A percentile compares a stretch with the other conserved stretches of the same genome.
Evolutionary conservation across 371 early-diverging fungal species (phyloP).

Genomic region (Umbelopsis sp.): DNA sequence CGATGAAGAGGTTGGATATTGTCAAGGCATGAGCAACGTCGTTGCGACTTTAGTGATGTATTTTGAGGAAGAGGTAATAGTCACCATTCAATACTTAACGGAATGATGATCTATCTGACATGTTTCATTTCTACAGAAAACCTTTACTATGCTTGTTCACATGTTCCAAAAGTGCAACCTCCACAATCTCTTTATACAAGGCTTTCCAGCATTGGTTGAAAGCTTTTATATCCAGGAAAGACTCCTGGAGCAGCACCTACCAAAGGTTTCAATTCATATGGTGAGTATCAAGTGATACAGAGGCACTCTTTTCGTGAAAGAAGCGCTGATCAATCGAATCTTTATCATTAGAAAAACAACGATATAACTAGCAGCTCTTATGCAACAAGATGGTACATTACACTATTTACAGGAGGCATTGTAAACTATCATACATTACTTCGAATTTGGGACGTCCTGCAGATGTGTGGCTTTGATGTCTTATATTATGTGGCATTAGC

Average conservation of each 20-base stretch:
- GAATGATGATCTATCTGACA: too few species aligned
- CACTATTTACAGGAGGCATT: slow-evolving; percentile 63
- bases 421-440: slow-evolving; percentile 60
- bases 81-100: too few species aligned
- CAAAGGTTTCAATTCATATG: slow-evolving; percentile 53
- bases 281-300: slow-evolving; percentile 35
- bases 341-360: slow-evolving; percentile 37
- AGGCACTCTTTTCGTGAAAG: background rate
- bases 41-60: slow-evolving; percentile 87
- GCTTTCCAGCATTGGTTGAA: slow-evolving; percentile 66
- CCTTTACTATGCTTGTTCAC: slow-evolving; percentile 57
- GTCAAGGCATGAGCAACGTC: slow-evolving; percentile 95
- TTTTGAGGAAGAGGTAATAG: slow-evolving; percentile 85
- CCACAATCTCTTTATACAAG: slow-evolving; percentile 61
- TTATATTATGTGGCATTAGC: slow-evolving; percentile 62
- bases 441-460: slow-evolving; percentile 66
- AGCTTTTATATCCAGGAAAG: slow-evolving; percentile 66
- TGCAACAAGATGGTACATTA: slow-evolving; percentile 70
- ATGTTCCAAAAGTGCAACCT: slow-evolving; percentile 58
- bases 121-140: slow-evolving; percentile 36
- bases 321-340: too few species aligned
- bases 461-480: slow-evolving; percentile 61
- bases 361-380: slow-evolving; percentile 57
- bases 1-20: slow-evolving; percentile 90
- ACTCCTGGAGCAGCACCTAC: slow-evolving; percentile 51